Conservation (phyloP, 495 filamentous ascomycete genomes). For the Gamarada debralockiae region DNA sequence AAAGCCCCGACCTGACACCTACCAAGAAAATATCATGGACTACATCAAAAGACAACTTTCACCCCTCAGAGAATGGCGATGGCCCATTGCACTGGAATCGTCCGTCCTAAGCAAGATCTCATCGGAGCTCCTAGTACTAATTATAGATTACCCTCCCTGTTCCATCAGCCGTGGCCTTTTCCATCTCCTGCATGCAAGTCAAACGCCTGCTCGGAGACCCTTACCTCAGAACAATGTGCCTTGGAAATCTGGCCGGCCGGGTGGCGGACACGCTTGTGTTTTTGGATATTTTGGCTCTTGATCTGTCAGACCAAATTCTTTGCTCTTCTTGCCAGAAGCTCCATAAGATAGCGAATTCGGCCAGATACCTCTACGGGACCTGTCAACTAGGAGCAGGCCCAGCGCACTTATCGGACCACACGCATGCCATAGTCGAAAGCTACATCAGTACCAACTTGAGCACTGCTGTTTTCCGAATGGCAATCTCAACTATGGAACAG, state of each 20-base stretch:
- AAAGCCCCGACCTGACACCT: too few species aligned
- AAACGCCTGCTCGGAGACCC: slow-evolving; percentile 1
- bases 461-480: slow-evolving; percentile 5
- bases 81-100: slow-evolving; percentile 1
- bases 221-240: too few species aligned
- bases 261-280: slow-evolving; percentile 1
- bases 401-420: neutral
- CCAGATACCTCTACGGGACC: slow-evolving; percentile 1
- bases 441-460: neutral
- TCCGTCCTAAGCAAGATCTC: neutral
- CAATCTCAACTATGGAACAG: neutral
- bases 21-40: too few species aligned
- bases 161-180: slow-evolving; percentile 8
- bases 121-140: neutral
- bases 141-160: slow-evolving; percentile 7
- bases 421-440: neutral
- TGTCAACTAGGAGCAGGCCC: neutral
- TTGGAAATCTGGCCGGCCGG: neutral
- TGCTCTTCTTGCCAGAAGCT: slow-evolving; percentile 5
- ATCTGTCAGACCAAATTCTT: slow-evolving; percentile 5
- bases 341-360: slow-evolving; percentile 4
- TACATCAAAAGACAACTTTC: slow-evolving; percentile 6
- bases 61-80: neutral
- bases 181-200: slow-evolving; percentile 6
- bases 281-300: slow-evolving; percentile 4